Evolutionary conservation across 495 filamentous ascomycete species (phyloP), one percentile per base, ranked within the genome.

Genomic region (Parachaetomium inaequale): DNA sequence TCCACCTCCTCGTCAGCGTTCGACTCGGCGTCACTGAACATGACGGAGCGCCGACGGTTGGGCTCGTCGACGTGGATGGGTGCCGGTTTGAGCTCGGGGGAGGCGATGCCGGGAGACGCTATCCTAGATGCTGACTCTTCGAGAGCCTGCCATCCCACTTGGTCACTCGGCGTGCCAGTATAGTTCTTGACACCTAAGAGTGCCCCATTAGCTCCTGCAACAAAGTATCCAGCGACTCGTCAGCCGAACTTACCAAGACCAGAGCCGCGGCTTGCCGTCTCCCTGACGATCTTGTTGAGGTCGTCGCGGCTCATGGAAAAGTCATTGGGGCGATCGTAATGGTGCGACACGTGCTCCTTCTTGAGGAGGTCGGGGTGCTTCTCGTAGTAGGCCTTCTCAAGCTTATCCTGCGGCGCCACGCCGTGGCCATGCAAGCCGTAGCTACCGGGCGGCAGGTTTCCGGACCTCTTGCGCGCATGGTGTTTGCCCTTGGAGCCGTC

Each of bases 291-390:
- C 77, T 91, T 92, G 75, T 96, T 95, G 67, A 99, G 78, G 68
- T 96, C 90, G 46, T 92, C 90, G 63, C 89, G 92, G 73, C 90
- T 96, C 84, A 96, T 79, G 62, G 91, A 92, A 80, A 88, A 94
- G 76, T 93, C 88, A 49, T 86, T 85, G 59, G 87, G 81, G 26
- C 84, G 84, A 26, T 88, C 87, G 50, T 85, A 79, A 38, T 79
- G 77, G 42, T 75, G 74, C 11, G 69, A 69, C 29, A 74, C 71
- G 32, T 74, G 72, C 70, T 91, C 89, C 77, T 94, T 92, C 72
- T 85, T 85, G 23, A 82, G 80, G 25, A 86, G 79, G 56, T 96
- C 91, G 1, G 92, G 92, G 70, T 96, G 92, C 73, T 93, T 96
- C 58, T 89, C 86, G 64, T 91, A 93, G 84, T 93, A 97, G 0